Percentiles rank a stretch among this genome's conserved stretches.
phyloP scores from a whole-genome alignment of 2,329 filamentous ascomycete species.

The Penicillium sp. region DNA sequence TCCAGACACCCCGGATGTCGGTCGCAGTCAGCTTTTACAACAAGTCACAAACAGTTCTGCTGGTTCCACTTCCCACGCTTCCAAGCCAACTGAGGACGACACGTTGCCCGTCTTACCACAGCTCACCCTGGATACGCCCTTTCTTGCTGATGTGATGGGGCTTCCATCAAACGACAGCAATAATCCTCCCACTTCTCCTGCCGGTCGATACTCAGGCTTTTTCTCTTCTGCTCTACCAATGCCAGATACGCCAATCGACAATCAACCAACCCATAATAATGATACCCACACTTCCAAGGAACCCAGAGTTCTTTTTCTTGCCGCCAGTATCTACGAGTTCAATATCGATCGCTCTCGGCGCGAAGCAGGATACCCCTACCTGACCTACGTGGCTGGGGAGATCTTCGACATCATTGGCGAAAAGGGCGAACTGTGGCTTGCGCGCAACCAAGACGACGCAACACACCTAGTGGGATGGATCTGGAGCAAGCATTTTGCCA shows the following conservation, averaged over 20 bases:
- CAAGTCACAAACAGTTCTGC: slow-evolving; percentile 46
- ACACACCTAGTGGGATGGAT: slow-evolving; percentile 86
- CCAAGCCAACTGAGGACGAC: slow-evolving; percentile 20
- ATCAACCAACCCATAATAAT: slow-evolving; percentile 33
- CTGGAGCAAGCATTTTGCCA: slow-evolving; percentile 96
- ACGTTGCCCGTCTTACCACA: slow-evolving; percentile 42
- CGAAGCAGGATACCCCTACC: slow-evolving; percentile 91
- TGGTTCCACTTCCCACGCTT: slow-evolving; percentile 14
- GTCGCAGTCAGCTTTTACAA: slow-evolving; percentile 50
- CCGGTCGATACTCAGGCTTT: slow-evolving; percentile 66
- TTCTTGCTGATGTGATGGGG: slow-evolving; percentile 41
- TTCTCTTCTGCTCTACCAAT: slow-evolving; percentile 87
- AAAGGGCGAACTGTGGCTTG: slow-evolving; percentile 96
- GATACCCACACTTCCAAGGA: slow-evolving; percentile 32
- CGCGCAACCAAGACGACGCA: slow-evolving; percentile 91
- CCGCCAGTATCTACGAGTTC: slow-evolving; percentile 93
- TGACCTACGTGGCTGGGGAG: slow-evolving; percentile 94
- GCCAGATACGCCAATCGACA: slow-evolving; percentile 59
- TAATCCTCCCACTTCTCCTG: slow-evolving; percentile 34
- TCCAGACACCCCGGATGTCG: slow-evolving; percentile 56
- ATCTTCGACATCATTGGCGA: slow-evolving; percentile 92
- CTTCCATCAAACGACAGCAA: slow-evolving; percentile 29
- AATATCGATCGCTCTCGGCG: slow-evolving; percentile 89
- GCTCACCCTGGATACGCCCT: slow-evolving; percentile 47
- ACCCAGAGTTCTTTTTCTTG: slow-evolving; percentile 77